These are phyloP conservation scores for Yarrowia divulgata DNA, from an alignment of 805 yeast species.

Conservation along the genomic window DNA sequence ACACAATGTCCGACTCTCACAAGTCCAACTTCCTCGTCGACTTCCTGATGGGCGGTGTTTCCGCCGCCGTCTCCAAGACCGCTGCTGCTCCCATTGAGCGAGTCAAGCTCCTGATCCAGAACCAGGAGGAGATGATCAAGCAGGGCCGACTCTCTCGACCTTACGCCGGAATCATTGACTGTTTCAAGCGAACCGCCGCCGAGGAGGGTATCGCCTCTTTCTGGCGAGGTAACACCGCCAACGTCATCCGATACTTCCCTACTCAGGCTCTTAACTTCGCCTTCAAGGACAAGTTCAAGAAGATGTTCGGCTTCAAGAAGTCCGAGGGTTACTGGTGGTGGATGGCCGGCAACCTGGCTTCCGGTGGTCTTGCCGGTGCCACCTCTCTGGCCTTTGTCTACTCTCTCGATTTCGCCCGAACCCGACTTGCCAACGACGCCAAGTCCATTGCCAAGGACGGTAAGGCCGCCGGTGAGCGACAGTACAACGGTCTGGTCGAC, in stretches of 20 bases:
- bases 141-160: slow-evolving; percentile 90
- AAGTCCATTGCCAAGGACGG: slow-evolving; percentile 85
- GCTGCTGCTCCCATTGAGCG: slow-evolving; percentile 98
- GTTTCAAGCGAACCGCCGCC: slow-evolving; percentile 93
- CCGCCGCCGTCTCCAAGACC: slow-evolving; percentile 98
- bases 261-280: slow-evolving; percentile 99
- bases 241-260: slow-evolving; percentile 98
- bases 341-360: slow-evolving; percentile 96
- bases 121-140: slow-evolving; percentile 98
- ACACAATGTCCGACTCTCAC: slow-evolving; percentile 38
- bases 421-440: slow-evolving; percentile 98
- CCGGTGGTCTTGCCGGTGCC: slow-evolving; percentile 99
- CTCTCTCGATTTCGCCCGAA: slow-evolving; percentile 98
- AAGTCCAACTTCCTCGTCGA: slow-evolving; percentile 48
- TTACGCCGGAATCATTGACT: slow-evolving; percentile 90
- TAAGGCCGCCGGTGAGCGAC: slow-evolving; percentile 84
- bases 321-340: slow-evolving; percentile 91
- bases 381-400: slow-evolving; percentile 89
- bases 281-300: slow-evolving; percentile 96
- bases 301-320: slow-evolving; percentile 96
- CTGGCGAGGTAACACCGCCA: slow-evolving; percentile 99
- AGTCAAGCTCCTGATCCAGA: slow-evolving; percentile 94
- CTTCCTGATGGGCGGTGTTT: slow-evolving; percentile 88
- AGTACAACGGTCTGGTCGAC: slow-evolving; percentile 96
- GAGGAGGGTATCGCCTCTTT: slow-evolving; percentile 91